Evolutionary conservation across 257 asterid species (phyloP).

Genomic region (Misopates orontium): DNA sequence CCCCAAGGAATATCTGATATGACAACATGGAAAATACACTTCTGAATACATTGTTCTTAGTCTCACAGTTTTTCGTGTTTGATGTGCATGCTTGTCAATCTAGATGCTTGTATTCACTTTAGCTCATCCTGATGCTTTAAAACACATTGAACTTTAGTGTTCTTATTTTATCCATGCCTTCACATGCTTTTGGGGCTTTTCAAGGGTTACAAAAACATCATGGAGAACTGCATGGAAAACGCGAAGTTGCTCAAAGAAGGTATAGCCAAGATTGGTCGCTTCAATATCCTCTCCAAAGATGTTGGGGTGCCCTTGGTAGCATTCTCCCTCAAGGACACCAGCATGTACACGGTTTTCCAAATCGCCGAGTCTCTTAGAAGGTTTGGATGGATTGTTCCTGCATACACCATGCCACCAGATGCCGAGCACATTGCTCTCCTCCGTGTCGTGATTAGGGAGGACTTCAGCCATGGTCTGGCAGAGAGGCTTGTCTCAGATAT

Average conservation of each 20-base stretch:
- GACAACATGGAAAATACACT: not conserved
- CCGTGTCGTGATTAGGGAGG: conserved; percentile 68
- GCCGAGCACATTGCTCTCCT: conserved; percentile 64
- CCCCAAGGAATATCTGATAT: not conserved
- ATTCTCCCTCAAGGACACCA: conserved; percentile 62
- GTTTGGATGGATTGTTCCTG: conserved; percentile 84
- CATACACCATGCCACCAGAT: conserved; percentile 76
- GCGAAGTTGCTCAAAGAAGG: conserved; percentile 54
- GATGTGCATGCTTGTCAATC: not conserved
- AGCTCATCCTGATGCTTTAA: not conserved
- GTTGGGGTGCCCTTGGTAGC: conserved; percentile 73
- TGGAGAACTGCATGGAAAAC: conserved; percentile 62
- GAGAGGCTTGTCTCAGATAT: conserved; percentile 62
- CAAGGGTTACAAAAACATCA: conserved; percentile 64
- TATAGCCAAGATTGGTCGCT: conserved; percentile 47
- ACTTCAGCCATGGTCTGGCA: conserved; percentile 59
- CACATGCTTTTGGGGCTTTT: not conserved
- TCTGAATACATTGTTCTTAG: not conserved
- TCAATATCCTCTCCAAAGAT: conserved; percentile 63
- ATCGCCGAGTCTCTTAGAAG: conserved; percentile 66
- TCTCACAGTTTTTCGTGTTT: not conserved
- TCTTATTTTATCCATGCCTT: not conserved
- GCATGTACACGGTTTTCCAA: conserved; percentile 58
- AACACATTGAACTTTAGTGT: not conserved
- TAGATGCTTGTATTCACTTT: not conserved